Conservation (phyloP, 768 basidiomycete genomes). For the Favolaschia claudopus region DNA sequence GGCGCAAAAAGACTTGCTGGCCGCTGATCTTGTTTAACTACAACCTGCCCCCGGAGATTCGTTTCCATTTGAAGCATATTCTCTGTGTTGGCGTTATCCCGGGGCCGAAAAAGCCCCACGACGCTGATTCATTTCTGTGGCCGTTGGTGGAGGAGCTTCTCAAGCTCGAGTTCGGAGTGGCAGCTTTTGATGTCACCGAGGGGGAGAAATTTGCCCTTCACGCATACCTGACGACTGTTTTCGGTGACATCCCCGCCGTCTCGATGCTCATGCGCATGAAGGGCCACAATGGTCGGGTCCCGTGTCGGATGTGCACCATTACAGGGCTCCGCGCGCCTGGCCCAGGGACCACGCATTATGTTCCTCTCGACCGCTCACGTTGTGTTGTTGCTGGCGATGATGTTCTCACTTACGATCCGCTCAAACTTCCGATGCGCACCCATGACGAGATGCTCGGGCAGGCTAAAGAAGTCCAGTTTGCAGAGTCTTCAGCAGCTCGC, state of each 20-base stretch:
- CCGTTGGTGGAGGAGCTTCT: constrained; percentile 48
- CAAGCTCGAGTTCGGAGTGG: constrained; percentile 43
- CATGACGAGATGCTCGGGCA: constrained; percentile 25
- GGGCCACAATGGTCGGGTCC: constrained; percentile 38
- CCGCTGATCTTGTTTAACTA: constrained; percentile 5
- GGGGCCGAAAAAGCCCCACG: constrained; percentile 50
- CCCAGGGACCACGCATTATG: constrained; percentile 21
- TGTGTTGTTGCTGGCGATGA: constrained; percentile 11
- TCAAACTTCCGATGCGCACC: constrained; percentile 15
- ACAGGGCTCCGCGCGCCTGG: constrained; percentile 26
- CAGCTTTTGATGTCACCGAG: constrained; percentile 38
- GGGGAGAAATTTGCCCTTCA: constrained; percentile 33
- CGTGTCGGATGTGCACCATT: constrained; percentile 48
- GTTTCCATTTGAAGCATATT: constrained; percentile 43
- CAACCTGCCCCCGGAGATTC: constrained; percentile 40
- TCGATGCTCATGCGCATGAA: constrained; percentile 43
- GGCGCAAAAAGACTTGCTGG: constrained; percentile 6
- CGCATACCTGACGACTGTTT: constrained; percentile 36
- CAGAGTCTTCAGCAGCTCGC: constrained; percentile 3
- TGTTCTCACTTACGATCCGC: background rate
- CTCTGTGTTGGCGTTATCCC: constrained; percentile 52
- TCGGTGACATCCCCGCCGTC: constrained; percentile 44
- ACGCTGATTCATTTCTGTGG: constrained; percentile 50
- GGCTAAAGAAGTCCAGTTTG: constrained; percentile 12
- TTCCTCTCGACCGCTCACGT: constrained; percentile 29